Evolutionary conservation across 1,284 basidiomycete species (phyloP).

Genomic region (Cutaneotrichosporon dermatis): DNA sequence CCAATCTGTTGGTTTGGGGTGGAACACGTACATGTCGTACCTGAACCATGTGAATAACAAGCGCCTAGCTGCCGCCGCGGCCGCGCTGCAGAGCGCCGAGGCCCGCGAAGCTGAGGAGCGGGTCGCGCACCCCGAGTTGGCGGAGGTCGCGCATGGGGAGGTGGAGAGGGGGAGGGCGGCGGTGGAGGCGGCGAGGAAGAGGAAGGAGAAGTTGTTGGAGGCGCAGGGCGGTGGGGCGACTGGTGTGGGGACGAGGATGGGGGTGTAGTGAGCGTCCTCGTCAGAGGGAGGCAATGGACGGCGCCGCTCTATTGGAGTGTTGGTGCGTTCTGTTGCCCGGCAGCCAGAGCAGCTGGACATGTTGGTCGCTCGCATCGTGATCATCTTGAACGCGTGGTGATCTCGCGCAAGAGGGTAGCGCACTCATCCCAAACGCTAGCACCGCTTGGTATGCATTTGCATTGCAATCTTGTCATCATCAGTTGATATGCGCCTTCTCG

Average conservation of each 20-base stretch:
- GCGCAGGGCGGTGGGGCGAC: slow-evolving; percentile 31
- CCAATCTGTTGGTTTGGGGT: slow-evolving; percentile 68
- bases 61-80: slow-evolving; percentile 19
- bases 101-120: background rate
- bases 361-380: too few relatives aligned
- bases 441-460: too few relatives aligned
- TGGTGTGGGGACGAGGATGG: slow-evolving; percentile 37
- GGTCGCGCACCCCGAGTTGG: background rate
- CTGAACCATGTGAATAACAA: slow-evolving; percentile 41
- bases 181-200: slow-evolving; percentile 3
- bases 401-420: too few relatives aligned
- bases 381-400: too few relatives aligned
- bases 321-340: too few relatives aligned
- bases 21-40: slow-evolving; percentile 55
- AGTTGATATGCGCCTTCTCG: too few relatives aligned
- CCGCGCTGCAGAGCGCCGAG: slow-evolving; percentile 18
- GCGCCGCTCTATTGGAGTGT: too few relatives aligned
- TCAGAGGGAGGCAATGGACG: too few relatives aligned
- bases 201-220: slow-evolving; percentile 17
- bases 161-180: slow-evolving; percentile 1
- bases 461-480: too few relatives aligned
- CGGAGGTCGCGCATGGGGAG: background rate
- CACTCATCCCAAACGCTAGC: too few relatives aligned
- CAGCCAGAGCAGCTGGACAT: too few relatives aligned
- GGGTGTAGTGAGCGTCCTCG: too few relatives aligned